Evolutionary conservation across 2,329 filamentous ascomycete species (phyloP), one percentile per base, ranked within the genome.

Genomic region (Xylariaceae sp.): DNA sequence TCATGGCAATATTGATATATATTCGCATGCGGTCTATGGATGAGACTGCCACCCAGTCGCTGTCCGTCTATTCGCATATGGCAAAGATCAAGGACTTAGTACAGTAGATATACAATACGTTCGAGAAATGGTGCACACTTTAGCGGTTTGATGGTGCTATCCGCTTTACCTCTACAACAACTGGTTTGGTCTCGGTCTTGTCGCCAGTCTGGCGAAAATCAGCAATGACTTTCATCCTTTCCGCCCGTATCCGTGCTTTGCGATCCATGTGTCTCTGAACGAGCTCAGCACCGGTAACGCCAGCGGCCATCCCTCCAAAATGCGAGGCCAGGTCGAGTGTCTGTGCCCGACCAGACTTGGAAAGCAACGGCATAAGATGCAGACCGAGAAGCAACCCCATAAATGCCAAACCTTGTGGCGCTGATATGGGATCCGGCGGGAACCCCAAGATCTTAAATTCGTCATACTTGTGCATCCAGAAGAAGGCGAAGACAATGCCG

Each of bases 401-500:
- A 56, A 82, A 75, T 1, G 73, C 72, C 11, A 82, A 69, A 0
- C 79, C 78, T 48, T 80, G 75, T 10, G 83, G 72, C 22, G 76
- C 80, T 30, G 68, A 67, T 59, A 70, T 70, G 11, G 72, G 72
- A 31, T 79, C 75, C n/a, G 77, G 73, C 11, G 81, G 81, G 52
- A 82, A 69, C 9, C 76, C 79, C 27, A 84, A 67, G 46, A 85
- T 64, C 62, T 74, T 77, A 67, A 85, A 80, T 35, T 75, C 73
- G 39, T 83, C 79, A 49, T 72, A 71, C 46, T 73, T 69, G 61
- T 83, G 76, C 55, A 78, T 66, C 75, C 79, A 82, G 58, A 85
- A 80, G 65, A 81, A 86, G 1, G 83, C 82, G 1, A 76, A 76
- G 7, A 79, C 63, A 18, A 89, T 61, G 18, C 85, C 86, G 54